A percentile compares a stretch with the other conserved stretches of the same genome.
These are phyloP conservation scores for Themeda triandra DNA, from an alignment of 176 grass and related monocot genomes.

Conservation along the genomic window DNA sequence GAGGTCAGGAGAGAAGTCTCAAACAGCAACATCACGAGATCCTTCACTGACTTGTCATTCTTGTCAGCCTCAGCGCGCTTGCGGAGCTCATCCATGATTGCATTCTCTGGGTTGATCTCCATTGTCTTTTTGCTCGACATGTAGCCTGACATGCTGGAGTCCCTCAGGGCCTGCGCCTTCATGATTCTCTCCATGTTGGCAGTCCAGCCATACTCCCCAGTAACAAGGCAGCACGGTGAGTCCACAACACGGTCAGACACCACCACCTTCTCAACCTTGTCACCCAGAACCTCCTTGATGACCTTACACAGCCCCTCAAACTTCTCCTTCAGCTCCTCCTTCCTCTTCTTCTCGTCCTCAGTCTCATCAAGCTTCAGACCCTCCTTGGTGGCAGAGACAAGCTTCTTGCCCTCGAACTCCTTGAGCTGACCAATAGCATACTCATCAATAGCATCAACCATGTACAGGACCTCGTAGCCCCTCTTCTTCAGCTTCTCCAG, in stretches of 20 bases:
- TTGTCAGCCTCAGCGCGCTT: slow-evolving; percentile 77
- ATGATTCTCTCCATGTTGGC: slow-evolving; percentile 99
- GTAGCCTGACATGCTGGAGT: slow-evolving; percentile 82
- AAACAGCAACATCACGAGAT: slow-evolving; percentile 69
- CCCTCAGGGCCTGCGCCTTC: slow-evolving; percentile 87
- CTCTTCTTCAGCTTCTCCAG: slow-evolving; percentile 89
- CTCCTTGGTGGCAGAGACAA: slow-evolving; percentile 91
- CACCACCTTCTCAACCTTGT: slow-evolving; percentile 89
- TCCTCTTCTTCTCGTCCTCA: slow-evolving; percentile 80
- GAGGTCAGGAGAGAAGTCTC: slow-evolving; percentile 89
- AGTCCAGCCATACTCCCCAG: slow-evolving; percentile 88
- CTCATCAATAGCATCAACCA: slow-evolving; percentile 90
- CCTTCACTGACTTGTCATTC: slow-evolving; percentile 95
- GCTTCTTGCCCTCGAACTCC: slow-evolving; percentile 96
- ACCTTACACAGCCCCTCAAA: slow-evolving; percentile 92
- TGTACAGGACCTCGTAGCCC: slow-evolving; percentile 85
- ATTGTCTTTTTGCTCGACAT: slow-evolving; percentile 95
- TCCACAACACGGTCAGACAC: slow-evolving; percentile 88
- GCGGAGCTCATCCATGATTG: slow-evolving; percentile 89
- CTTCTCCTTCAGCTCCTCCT: slow-evolving; percentile 76
- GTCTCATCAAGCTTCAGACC: slow-evolving; percentile 88
- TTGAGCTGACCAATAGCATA: slow-evolving; percentile 86
- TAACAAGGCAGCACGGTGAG: slow-evolving; percentile 88
- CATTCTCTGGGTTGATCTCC: slow-evolving; percentile 94
- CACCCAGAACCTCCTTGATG: slow-evolving; percentile 89